These are phyloP conservation scores for Fomitopsis betulina DNA, from an alignment of 1,284 basidiomycete species.

Conservation along the genomic window DNA sequence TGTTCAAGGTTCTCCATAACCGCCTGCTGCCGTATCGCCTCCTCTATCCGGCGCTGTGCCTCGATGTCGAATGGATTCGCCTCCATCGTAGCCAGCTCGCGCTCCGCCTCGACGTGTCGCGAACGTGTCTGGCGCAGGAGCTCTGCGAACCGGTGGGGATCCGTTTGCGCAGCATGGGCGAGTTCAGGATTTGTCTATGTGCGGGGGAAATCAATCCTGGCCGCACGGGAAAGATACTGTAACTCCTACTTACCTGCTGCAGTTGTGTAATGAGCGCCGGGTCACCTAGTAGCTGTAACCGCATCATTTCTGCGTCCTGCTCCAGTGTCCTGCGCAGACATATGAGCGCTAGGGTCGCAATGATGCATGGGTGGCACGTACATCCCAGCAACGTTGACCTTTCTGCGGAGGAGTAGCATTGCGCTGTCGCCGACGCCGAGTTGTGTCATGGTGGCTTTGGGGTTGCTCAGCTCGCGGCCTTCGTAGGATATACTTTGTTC, in stretches of 20 bases:
- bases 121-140: constrained; percentile 64
- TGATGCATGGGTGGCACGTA: constrained; percentile 27
- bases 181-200: constrained; percentile 74
- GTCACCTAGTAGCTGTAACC: constrained; percentile 83
- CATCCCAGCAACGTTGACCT: constrained; percentile 58
- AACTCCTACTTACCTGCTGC: constrained; percentile 45
- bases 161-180: constrained; percentile 61
- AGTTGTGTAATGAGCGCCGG: constrained; percentile 77
- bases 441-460: constrained; percentile 61
- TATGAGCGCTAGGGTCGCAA: neutral
- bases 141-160: constrained; percentile 72
- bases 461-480: constrained; percentile 57
- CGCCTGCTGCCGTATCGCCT: constrained; percentile 86
- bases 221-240: neutral
- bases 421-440: constrained; percentile 59
- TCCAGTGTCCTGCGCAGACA: constrained; percentile 44
- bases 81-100: constrained; percentile 68
- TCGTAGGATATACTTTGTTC: constrained; percentile 72
- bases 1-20: constrained; percentile 91
- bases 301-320: constrained; percentile 87
- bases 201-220: neutral
- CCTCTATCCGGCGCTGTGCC: constrained; percentile 91
- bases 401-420: constrained; percentile 65
- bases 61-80: constrained; percentile 90
- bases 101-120: constrained; percentile 51